phyloP scores from a whole-genome alignment of 768 basidiomycete genomes.

The Suillus ampliporus region DNA sequence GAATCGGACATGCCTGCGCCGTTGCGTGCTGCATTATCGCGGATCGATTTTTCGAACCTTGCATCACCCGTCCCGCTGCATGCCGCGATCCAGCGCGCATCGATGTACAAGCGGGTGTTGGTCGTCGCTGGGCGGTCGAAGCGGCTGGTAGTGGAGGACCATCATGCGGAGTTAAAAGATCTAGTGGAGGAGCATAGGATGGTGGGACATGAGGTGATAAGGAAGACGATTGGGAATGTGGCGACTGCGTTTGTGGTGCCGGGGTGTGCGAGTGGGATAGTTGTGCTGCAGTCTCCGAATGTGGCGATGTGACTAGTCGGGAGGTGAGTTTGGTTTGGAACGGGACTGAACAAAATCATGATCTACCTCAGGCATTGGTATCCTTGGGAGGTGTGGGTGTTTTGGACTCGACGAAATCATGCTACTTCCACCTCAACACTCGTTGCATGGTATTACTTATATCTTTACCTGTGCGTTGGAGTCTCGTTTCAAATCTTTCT shows the following conservation, averaged over 20 bases:
- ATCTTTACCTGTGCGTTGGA: no score
- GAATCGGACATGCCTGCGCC: conserved; percentile 15
- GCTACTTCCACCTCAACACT: not conserved
- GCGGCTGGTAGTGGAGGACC: conserved; percentile 73
- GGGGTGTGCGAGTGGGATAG: conserved; percentile 53
- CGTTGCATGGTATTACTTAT: no score
- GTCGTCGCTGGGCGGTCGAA: conserved; percentile 78
- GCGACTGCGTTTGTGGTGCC: conserved; percentile 78
- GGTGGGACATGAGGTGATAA: conserved; percentile 44
- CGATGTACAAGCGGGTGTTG: conserved; percentile 51
- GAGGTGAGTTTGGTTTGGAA: not conserved
- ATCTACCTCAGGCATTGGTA: not conserved
- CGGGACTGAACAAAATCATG: not conserved
- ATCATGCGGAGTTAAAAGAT: conserved; percentile 69
- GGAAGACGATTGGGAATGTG: conserved; percentile 87
- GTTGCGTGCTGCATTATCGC: conserved; percentile 47
- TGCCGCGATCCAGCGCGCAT: conserved; percentile 48
- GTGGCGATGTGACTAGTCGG: conserved; percentile 16
- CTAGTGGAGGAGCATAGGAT: conserved; percentile 52
- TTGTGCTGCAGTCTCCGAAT: conserved; percentile 72
- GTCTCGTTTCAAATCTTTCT: no score
- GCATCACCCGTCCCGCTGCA: conserved; percentile 65
- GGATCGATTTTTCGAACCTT: conserved; percentile 66
- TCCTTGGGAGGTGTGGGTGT: not conserved
- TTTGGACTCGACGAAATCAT: not conserved